Base-by-base conservation (phyloP, 371 early-diverging fungal genomes). In the Circinella minor region DNA sequence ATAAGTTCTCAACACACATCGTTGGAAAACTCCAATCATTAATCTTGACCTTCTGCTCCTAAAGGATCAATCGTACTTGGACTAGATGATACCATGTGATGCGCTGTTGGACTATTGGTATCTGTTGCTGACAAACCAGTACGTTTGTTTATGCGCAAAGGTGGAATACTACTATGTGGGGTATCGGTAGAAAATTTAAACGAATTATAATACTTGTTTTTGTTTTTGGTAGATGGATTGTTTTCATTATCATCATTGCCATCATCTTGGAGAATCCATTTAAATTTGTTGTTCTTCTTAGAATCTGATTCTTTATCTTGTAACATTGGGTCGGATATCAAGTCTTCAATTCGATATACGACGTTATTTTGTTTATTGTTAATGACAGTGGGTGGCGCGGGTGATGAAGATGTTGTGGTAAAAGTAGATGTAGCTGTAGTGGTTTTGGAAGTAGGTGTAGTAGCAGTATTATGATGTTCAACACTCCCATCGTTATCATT, bases 271-370 rank as follows among this genome's bases (percentile, higher is more conserved):
- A 68, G 62, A 59, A 80, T 79, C 78, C 77, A 81, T 18, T 74
- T 67, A 10, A 83, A 77, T 54, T 81, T 81, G 47, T 55, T 48
- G 49, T 61, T 74, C 7, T 69, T 65, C 0, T 47, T 27, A 4
- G 77, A 54, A 49, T 73, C 70, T 11, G 70, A 59, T 7, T 59
- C 63, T 4, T 65, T 46, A 9, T 51, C 54, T 63, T 80, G 74
- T 15, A 80, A 62, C 5, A 64, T 71, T 4, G 82, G 80, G 54
- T 84, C 84, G 11, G 80, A 72, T 47, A 84, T 43, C 3, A 84
- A 46, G 17, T 84, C 84, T 49, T 84, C 81, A 64, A 84, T 84
- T 27, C 79, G 68, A 55, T 81, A 81, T 3, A 74, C 72, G 5
- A 81, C 74, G 15, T 67, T 43, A 3, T 43, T 70, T 20, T 74